phyloP scores from a whole-genome alignment of 202 grass and related monocot genomes.

The Sporobolus alterniflorus region DNA sequence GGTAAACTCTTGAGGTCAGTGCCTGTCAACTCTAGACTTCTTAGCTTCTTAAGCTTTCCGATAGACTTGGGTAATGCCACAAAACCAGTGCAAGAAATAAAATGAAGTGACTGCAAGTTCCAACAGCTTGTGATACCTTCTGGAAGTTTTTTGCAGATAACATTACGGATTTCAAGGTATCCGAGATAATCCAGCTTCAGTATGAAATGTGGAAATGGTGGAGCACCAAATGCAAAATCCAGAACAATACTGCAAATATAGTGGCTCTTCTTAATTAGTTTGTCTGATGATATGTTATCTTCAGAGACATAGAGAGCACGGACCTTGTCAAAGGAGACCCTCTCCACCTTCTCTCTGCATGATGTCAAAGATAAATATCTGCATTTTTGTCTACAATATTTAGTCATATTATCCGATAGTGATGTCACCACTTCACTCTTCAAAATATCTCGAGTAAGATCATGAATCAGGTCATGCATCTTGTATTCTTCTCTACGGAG shows the following conservation, averaged over 20 bases:
- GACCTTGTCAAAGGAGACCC: not conserved
- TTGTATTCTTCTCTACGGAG: not conserved
- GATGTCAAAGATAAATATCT: not conserved
- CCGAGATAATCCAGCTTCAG: conserved; percentile 3
- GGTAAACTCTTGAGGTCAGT: not conserved
- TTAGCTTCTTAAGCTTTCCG: not conserved
- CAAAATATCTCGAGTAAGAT: conserved; percentile 5
- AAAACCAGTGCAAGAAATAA: not conserved
- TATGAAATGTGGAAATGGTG: not conserved
- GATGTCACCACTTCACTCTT: not conserved
- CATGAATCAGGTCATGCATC: conserved; percentile 36
- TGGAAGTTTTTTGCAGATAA: not conserved
- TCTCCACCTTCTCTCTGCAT: not conserved
- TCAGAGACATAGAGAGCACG: not conserved
- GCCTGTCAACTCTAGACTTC: not conserved
- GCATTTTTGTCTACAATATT: not conserved
- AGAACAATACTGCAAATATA: not conserved
- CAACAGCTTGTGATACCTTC: conserved; percentile 13
- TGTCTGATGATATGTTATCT: not conserved
- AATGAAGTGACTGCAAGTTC: conserved; percentile 36
- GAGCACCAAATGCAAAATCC: not conserved
- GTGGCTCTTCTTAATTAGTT: not conserved
- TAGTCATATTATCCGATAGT: no score
- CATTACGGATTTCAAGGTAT: not conserved
- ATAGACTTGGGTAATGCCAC: conserved; percentile 12